Percentiles rank a stretch among this genome's conserved stretches.
Conservation (phyloP, 1,139 yeast genomes). For the Magnusiomyces magnusii region DNA sequence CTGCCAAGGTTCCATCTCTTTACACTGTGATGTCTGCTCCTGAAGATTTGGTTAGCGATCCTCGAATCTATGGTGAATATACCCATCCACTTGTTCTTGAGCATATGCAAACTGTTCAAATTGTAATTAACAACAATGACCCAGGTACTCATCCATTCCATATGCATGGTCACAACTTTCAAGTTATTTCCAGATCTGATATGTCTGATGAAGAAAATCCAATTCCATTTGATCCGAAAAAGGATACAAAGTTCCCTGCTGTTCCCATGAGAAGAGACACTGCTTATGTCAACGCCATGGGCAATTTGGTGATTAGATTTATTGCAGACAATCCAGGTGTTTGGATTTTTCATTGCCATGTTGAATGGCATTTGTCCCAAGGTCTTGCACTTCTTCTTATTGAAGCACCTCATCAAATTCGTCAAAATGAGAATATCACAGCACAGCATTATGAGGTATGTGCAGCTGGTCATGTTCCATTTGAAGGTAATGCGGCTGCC, state of each 20-base stretch:
- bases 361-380: slow-evolving; percentile 90
- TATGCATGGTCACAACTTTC: slow-evolving; percentile 75
- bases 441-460: slow-evolving; percentile 57
- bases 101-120: slow-evolving; percentile 55
- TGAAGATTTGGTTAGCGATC: slow-evolving; percentile 43
- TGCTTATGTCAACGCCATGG: slow-evolving; percentile 55
- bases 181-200: slow-evolving; percentile 50
- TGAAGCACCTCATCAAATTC: slow-evolving; percentile 64
- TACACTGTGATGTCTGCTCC: slow-evolving; percentile 65
- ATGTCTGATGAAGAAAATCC: slow-evolving; percentile 42
- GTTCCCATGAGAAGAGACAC: slow-evolving; percentile 63
- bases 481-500: slow-evolving; percentile 81
- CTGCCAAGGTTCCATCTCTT: slow-evolving; percentile 78
- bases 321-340: slow-evolving; percentile 83
- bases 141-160: slow-evolving; percentile 84
- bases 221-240: slow-evolving; percentile 43
- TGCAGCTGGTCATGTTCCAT: slow-evolving; percentile 42
- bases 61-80: slow-evolving; percentile 69
- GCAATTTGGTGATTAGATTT: slow-evolving; percentile 58
- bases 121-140: slow-evolving; percentile 62
- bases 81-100: slow-evolving; percentile 66
- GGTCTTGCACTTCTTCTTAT: slow-evolving; percentile 67
- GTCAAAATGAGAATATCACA: slow-evolving; percentile 43
- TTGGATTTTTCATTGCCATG: slow-evolving; percentile 92
- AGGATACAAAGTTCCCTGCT: slow-evolving; percentile 52